phyloP scores from a whole-genome alignment of 768 basidiomycete species.

The Scleroderma citrinum region DNA sequence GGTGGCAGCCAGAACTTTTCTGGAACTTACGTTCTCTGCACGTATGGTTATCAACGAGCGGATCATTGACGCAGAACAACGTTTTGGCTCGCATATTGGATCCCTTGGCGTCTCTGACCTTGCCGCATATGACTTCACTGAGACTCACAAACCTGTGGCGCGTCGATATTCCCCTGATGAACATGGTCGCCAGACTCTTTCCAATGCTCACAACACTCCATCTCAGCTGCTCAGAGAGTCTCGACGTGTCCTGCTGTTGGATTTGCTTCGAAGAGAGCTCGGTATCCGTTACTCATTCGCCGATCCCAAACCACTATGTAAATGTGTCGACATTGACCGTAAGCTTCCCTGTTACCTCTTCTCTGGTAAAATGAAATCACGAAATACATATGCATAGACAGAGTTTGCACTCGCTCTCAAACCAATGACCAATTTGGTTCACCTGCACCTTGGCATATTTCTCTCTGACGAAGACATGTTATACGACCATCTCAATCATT shows the following conservation, averaged over 20 bases:
- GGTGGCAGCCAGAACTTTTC: conserved; percentile 27
- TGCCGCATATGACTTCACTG: conserved; percentile 39
- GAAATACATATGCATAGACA: conserved; percentile 24
- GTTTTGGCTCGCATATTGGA: conserved; percentile 30
- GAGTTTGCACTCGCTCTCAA: conserved; percentile 39
- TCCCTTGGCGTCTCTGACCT: conserved; percentile 20
- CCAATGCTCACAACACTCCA: conserved; percentile 43
- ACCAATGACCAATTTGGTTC: conserved; percentile 40
- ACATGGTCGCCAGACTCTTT: conserved; percentile 40
- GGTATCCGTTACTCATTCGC: conserved; percentile 51
- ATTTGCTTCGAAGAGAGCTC: conserved; percentile 59
- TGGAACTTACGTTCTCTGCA: conserved; percentile 33
- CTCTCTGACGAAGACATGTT: conserved; percentile 51
- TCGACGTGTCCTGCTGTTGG: conserved; percentile 57
- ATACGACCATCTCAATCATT: conserved; percentile 35
- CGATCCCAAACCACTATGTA: conserved; percentile 47
- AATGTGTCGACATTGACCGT: conserved; percentile 46
- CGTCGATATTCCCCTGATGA: conserved; percentile 46
- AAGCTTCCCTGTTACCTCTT: conserved; percentile 20
- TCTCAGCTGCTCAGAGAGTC: conserved; percentile 54
- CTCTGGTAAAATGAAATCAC: background rate
- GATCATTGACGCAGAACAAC: conserved; percentile 39
- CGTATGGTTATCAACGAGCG: conserved; percentile 39
- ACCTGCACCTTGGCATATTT: conserved; percentile 57
- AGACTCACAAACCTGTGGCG: conserved; percentile 50